Base-by-base conservation (phyloP, 2,329 filamentous ascomycete genomes). In the Ceratocystis papillata region DNA sequence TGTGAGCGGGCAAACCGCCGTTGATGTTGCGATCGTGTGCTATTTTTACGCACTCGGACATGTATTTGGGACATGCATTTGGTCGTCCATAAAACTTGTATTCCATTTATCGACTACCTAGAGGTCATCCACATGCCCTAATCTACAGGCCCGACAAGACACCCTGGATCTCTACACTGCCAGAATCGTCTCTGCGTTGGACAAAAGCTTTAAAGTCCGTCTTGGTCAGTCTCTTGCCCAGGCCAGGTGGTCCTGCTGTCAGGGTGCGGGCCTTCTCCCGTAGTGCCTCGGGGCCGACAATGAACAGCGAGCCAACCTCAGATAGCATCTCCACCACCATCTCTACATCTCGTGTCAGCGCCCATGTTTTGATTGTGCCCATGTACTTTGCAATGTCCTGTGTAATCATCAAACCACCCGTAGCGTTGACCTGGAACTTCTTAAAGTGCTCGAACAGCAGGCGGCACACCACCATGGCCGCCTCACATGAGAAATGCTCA, bases 361-460 rank as follows among this genome's bases (percentile, higher is more conserved):
- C 83, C 90, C 91, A 97, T 44, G 86, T 86, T 69, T 89, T 86
- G 70, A 99, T 81, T 10, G 96, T 84, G 68, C 92, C 87, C 7
- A 89, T 88, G 75, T 99, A 99, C 73, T 90, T 91, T 45, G 90
- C 90, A 74, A 97, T 92, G 74, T 99, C 94, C 77, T 97, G 96
- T 45, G 88, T 93, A 30, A 97, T 90, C 83, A 96, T 94, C 60
- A 99, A 83, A 1, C 91, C 94, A 68, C 94, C 94, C 0, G 93
- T 92, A 50, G 92, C 90, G 71, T 91, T 96, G 70, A 99, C 90
- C 68, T 87, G 85, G 77, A 96, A 99, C 72, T 90, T 91, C 73
- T 96, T 94, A 77, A 97, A 90, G 76, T 99, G 94, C 69, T 94
- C 89, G 69, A 99, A 86, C 3, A 99, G 82, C 8, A 95, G 82